A percentile compares a stretch with the other conserved stretches of the same genome.
These are phyloP conservation scores for Trichothecium roseum DNA, from an alignment of 2,329 filamentous ascomycete genomes.

Conservation along the genomic window DNA sequence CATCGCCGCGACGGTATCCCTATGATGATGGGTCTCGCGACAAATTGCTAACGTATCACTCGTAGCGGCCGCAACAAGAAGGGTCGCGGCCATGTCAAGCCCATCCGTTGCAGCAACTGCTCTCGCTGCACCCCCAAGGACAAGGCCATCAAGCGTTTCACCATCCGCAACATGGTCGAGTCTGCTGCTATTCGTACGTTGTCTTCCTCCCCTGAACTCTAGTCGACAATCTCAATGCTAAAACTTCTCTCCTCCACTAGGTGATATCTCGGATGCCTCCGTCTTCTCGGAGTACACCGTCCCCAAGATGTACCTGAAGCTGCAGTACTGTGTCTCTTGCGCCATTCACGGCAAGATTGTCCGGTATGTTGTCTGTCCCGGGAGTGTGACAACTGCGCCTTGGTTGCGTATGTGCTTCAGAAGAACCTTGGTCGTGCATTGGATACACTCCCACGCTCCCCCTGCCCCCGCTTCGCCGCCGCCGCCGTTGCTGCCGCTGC, in stretches of 20 bases:
- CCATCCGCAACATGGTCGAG: slow-evolving; percentile 99
- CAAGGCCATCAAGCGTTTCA: slow-evolving; percentile 99
- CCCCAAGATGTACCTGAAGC: slow-evolving; percentile 99
- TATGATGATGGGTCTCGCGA: background rate
- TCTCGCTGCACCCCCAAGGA: slow-evolving; percentile 92
- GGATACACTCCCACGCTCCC: slow-evolving; percentile 20
- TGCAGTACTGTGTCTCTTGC: slow-evolving; percentile 99
- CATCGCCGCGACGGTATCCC: slow-evolving; percentile 4
- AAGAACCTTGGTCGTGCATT: slow-evolving; percentile 50
- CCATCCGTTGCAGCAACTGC: slow-evolving; percentile 73
- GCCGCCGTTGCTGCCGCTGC: background rate
- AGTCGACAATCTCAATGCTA: slow-evolving; percentile 1
- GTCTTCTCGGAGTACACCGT: slow-evolving; percentile 99
- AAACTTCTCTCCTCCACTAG: slow-evolving; percentile 34
- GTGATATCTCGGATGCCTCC: slow-evolving; percentile 99
- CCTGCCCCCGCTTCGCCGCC: slow-evolving; percentile 5
- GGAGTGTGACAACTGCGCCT: slow-evolving; percentile 48
- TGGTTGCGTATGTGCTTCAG: slow-evolving; percentile 38
- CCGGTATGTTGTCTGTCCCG: slow-evolving; percentile 68
- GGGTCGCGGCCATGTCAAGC: slow-evolving; percentile 99
- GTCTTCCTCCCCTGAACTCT: background rate
- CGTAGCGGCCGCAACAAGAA: slow-evolving; percentile 97
- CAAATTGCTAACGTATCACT: slow-evolving; percentile 10
- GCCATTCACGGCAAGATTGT: slow-evolving; percentile 99
- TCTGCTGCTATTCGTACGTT: slow-evolving; percentile 97